Percentiles rank a stretch among this genome's conserved stretches.
These are phyloP conservation scores for Amanita phalloides DNA, from an alignment of 768 basidiomycete genomes.

Conservation along the genomic window DNA sequence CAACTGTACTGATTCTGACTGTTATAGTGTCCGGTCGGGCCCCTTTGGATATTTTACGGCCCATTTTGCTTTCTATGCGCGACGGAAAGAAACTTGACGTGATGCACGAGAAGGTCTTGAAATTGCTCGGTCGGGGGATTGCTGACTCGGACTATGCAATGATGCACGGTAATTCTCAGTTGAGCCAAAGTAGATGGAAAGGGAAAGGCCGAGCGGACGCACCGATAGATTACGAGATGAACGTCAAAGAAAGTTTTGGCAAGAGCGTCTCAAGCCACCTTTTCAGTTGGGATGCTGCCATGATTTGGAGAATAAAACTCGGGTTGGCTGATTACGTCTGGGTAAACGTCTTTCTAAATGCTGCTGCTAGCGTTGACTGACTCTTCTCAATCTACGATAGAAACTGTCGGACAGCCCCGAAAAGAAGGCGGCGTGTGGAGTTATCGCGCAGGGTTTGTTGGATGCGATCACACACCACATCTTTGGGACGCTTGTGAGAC, in stretches of 20 bases:
- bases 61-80: conserved; percentile 35
- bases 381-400: conserved; percentile 15
- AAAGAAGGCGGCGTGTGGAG: conserved; percentile 35
- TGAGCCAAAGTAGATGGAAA: neutral
- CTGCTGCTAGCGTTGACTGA: neutral
- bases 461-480: conserved; percentile 41
- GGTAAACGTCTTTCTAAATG: conserved; percentile 20
- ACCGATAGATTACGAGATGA: conserved; percentile 15
- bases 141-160: neutral
- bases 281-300: conserved; percentile 48
- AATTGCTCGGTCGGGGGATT: neutral
- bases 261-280: conserved; percentile 43
- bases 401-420: conserved; percentile 35
- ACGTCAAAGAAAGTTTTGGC: conserved; percentile 34
- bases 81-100: conserved; percentile 15
- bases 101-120: conserved; percentile 8
- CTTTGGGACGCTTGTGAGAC: conserved; percentile 44
- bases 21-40: conserved; percentile 28
- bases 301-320: conserved; percentile 46
- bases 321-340: conserved; percentile 40
- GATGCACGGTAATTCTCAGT: neutral
- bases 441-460: conserved; percentile 39
- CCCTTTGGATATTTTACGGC: conserved; percentile 41
- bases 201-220: neutral
- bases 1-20: neutral